Conservation (phyloP, 768 basidiomycete species). For the Kwoniella dendrophila region DNA sequence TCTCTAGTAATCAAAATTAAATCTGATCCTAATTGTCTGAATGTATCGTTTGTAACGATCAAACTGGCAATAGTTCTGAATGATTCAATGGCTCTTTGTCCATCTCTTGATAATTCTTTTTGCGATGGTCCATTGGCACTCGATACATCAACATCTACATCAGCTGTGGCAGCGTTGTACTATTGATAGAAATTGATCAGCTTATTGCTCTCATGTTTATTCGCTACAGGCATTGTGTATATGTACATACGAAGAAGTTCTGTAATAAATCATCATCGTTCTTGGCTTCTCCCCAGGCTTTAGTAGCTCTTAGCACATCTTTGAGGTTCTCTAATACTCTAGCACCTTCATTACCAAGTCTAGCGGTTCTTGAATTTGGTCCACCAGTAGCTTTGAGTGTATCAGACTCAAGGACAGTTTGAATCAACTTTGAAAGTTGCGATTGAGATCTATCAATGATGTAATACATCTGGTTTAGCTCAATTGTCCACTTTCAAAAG, state of each 20-base stretch:
- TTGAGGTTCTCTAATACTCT: conserved; percentile 53
- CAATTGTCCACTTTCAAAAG: not conserved
- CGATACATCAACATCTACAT: conserved; percentile 52
- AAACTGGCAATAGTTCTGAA: conserved; percentile 55
- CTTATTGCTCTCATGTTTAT: not conserved
- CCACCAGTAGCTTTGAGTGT: conserved; percentile 51
- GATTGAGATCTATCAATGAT: conserved; percentile 39
- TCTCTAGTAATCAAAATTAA: conserved; percentile 55
- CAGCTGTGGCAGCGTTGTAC: conserved; percentile 53
- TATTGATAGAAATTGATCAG: conserved; percentile 11
- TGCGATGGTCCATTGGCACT: conserved; percentile 22
- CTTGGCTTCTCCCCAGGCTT: conserved; percentile 56
- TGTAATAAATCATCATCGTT: conserved; percentile 55
- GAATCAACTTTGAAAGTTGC: conserved; percentile 52
- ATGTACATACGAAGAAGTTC: conserved; percentile 52
- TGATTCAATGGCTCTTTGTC: conserved; percentile 49
- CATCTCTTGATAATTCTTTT: conserved; percentile 51
- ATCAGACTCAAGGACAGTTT: conserved; percentile 50
- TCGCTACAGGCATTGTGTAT: not conserved
- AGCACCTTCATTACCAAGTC: conserved; percentile 52
- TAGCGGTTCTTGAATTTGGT: conserved; percentile 49
- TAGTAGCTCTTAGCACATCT: conserved; percentile 49
- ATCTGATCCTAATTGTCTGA: conserved; percentile 56
- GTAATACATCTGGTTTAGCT: not conserved
- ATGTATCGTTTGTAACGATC: conserved; percentile 55